A percentile compares a stretch with the other conserved stretches of the same genome.
Conservation (phyloP, 1,139 yeast genomes). For the Saccharomycopsis hybrid region DNA sequence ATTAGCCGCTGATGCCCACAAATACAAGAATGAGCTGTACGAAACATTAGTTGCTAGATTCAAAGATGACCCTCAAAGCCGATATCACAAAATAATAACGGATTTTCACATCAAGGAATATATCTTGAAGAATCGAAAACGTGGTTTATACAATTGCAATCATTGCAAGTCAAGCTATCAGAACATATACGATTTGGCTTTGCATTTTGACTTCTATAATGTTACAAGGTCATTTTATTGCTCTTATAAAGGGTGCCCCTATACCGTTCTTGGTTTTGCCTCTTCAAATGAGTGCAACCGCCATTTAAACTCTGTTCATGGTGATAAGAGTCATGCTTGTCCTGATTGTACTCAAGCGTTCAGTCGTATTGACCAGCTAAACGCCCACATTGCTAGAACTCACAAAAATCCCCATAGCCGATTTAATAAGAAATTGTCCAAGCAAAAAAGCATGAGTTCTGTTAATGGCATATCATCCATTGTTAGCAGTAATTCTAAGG, state of each 20-base stretch:
- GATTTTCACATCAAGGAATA: slow-evolving; percentile 11
- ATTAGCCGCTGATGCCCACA: not conserved
- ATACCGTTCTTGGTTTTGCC: slow-evolving; percentile 16
- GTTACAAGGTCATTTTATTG: slow-evolving; percentile 14
- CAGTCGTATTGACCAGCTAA: slow-evolving; percentile 18
- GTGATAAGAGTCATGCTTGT: slow-evolving; percentile 15
- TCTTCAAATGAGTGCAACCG: slow-evolving; percentile 16
- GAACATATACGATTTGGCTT: slow-evolving; percentile 15
- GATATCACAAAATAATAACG: not conserved
- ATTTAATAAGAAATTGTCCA: slow-evolving; percentile 14
- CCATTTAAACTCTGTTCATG: slow-evolving; percentile 17
- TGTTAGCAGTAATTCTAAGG: not conserved
- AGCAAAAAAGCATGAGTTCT: slow-evolving; percentile 11
- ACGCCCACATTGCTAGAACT: slow-evolving; percentile 16
- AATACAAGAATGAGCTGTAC: not conserved
- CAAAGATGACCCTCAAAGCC: not conserved
- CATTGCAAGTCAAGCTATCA: slow-evolving; percentile 16
- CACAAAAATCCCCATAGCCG: slow-evolving; percentile 18
- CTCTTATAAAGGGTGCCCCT: slow-evolving; percentile 11
- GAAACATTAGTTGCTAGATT: not conserved
- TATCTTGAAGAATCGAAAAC: slow-evolving; percentile 12
- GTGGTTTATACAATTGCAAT: slow-evolving; percentile 19
- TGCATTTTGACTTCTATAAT: slow-evolving; percentile 16
- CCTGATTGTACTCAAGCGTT: slow-evolving; percentile 10
- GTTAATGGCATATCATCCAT: not conserved